A percentile compares a stretch with the other conserved stretches of the same genome.
phyloP scores from a whole-genome alignment of 352 stramenopile genomes.

The Phytophthora colocasiae region DNA sequence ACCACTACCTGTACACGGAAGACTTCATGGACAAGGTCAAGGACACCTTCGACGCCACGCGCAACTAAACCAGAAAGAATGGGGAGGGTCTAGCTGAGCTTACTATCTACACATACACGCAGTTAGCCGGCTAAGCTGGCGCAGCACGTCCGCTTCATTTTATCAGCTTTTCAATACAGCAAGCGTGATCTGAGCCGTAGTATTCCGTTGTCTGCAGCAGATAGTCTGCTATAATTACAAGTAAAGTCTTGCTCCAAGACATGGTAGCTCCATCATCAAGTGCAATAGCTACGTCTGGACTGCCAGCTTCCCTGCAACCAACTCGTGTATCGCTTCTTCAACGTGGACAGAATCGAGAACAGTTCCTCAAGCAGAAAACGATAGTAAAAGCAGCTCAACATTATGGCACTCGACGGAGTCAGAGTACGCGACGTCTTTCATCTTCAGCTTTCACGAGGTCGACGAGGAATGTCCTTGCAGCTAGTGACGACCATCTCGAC shows the following conservation, averaged over 20 bases:
- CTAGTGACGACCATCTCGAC: slow-evolving; percentile 33
- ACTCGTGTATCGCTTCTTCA: slow-evolving; percentile 22
- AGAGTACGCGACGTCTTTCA: slow-evolving; percentile 2
- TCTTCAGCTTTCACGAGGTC: slow-evolving; percentile 29
- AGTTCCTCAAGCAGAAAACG: slow-evolving; percentile 8
- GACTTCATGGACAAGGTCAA: slow-evolving; percentile 91
- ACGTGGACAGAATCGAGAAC: slow-evolving; percentile 26
- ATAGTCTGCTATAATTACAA: slow-evolving; percentile 16
- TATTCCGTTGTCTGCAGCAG: background rate
- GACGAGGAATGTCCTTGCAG: slow-evolving; percentile 28
- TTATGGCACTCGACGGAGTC: background rate
- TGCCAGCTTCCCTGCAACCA: slow-evolving; percentile 12
- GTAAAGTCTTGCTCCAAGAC: background rate
- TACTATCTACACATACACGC: slow-evolving; percentile 35
- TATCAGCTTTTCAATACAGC: slow-evolving; percentile 40
- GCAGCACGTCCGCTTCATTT: slow-evolving; percentile 21
- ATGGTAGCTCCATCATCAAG: slow-evolving; percentile 6
- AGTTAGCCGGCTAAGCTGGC: slow-evolving; percentile 28
- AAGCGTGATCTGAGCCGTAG: background rate
- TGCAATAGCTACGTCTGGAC: slow-evolving; percentile 1
- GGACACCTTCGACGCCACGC: slow-evolving; percentile 68
- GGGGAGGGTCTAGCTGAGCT: slow-evolving; percentile 20
- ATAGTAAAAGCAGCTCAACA: slow-evolving; percentile 13
- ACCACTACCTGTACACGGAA: slow-evolving; percentile 69
- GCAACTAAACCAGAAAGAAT: slow-evolving; percentile 41